Evolutionary conservation across 371 early-diverging fungal genomes (phyloP).

Genomic region (Amoeboaphelidium protococcarum): DNA sequence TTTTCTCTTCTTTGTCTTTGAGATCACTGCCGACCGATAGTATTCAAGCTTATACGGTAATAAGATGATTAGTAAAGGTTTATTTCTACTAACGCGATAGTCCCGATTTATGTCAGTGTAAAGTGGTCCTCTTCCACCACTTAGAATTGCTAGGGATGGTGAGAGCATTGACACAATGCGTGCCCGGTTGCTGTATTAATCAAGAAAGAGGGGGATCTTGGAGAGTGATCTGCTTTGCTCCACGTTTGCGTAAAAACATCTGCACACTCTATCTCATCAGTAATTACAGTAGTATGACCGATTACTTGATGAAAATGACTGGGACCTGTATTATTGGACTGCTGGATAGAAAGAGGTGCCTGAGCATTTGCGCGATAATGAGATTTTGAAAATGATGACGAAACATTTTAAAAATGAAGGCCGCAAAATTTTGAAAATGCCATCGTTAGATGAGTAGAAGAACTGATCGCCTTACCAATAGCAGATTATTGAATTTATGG

Average conservation of each 20-base stretch:
- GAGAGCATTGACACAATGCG: no score
- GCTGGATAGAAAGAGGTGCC: constrained; percentile 38
- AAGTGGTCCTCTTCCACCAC: no score
- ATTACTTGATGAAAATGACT: constrained; percentile 70
- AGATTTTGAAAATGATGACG: constrained; percentile 27
- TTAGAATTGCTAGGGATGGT: no score
- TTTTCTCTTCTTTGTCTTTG: no score
- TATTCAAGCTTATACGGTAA: no score
- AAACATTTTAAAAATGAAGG: constrained; percentile 38
- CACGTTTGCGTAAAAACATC: constrained; percentile 45
- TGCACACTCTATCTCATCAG: constrained; percentile 19
- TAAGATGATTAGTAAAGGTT: no score
- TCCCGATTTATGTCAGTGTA: no score
- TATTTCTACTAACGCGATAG: no score
- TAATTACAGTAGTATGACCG: constrained; percentile 49
- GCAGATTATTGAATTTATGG: no score
- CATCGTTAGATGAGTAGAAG: constrained; percentile 17
- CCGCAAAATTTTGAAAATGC: constrained; percentile 34
- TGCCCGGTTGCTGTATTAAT: no score
- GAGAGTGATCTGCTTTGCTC: constrained; percentile 73
- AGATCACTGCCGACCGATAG: no score
- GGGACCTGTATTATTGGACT: constrained; percentile 88
- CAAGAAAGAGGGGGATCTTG: constrained; percentile 80
- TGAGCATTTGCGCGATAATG: constrained; percentile 17
- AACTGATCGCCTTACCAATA: no score